A percentile compares a stretch with the other conserved stretches of the same genome.
These are phyloP conservation scores for Clarireedia sp. DNA, from an alignment of 2,329 filamentous ascomycete genomes.

Conservation along the genomic window DNA sequence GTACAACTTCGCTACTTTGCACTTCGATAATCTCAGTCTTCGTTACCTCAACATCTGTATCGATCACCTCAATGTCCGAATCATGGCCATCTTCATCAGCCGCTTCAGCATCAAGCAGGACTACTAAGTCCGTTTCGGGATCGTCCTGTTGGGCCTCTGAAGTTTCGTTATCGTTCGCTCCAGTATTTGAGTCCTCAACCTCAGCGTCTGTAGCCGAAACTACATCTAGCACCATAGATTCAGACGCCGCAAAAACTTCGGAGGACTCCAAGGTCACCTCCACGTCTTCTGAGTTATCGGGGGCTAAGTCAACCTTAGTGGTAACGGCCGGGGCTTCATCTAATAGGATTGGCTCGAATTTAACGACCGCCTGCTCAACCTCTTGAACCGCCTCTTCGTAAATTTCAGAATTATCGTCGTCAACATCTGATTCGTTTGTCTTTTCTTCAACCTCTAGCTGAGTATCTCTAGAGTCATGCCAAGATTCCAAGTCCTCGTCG, in stretches of 20 bases:
- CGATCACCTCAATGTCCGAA: not conserved
- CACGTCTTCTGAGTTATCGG: no score
- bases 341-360: not conserved
- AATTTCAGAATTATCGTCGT: not conserved
- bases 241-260: no score
- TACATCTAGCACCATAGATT: not conserved
- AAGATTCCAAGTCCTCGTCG: not conserved
- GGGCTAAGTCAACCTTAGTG: no score
- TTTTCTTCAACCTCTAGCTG: not conserved
- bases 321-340: no score
- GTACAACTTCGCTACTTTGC: not conserved
- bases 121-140: no score
- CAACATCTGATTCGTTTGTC: not conserved
- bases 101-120: no score
- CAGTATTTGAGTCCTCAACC: no score
- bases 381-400: not conserved
- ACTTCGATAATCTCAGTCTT: not conserved
- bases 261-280: no score
- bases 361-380: not conserved
- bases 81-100: not conserved
- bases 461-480: no score
- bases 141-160: no score
- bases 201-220: not conserved
- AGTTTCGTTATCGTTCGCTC: no score
- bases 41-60: not conserved